These are phyloP conservation scores for Stephania cephalantha DNA, from an alignment of 164 flowering plant species.

Conservation along the genomic window DNA sequence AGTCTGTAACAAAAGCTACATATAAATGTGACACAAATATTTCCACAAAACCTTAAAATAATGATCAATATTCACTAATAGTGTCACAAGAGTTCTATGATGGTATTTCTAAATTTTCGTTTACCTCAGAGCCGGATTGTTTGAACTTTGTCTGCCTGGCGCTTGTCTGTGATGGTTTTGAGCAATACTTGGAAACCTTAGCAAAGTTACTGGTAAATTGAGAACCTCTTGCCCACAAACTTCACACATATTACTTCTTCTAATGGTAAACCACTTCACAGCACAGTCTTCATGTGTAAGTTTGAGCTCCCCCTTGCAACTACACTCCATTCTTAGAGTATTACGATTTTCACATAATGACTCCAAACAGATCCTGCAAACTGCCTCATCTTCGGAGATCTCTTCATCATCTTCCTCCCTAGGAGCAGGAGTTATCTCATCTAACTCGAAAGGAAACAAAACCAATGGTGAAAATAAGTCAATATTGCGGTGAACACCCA, in stretches of 20 bases:
- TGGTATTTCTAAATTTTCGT: not conserved
- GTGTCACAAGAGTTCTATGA: not conserved
- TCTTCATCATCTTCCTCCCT: constrained; percentile 58
- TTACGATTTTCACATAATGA: constrained; percentile 50
- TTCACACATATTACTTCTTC: constrained; percentile 68
- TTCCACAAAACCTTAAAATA: not conserved
- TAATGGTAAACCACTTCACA: constrained; percentile 72
- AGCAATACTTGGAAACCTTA: constrained; percentile 42
- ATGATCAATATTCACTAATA: not conserved
- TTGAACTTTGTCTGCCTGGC: constrained; percentile 25
- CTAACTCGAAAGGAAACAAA: constrained; percentile 28
- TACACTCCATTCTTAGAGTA: constrained; percentile 81
- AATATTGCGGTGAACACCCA: not conserved
- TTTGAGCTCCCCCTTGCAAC: constrained; percentile 87
- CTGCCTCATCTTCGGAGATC: constrained; percentile 91
- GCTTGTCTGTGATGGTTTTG: constrained; percentile 36
- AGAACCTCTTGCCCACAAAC: constrained; percentile 73
- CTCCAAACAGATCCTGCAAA: constrained; percentile 80
- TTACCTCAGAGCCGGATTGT: constrained; percentile 42
- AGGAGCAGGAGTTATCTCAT: constrained; percentile 38
- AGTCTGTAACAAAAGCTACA: not conserved
- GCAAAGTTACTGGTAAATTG: constrained; percentile 81
- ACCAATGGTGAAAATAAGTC: not conserved
- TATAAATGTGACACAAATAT: not conserved
- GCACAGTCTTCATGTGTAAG: constrained; percentile 84